Evolutionary conservation across 495 filamentous ascomycete species (phyloP), one percentile per base, ranked within the genome.

Genomic region (Neurospora sp.): DNA sequence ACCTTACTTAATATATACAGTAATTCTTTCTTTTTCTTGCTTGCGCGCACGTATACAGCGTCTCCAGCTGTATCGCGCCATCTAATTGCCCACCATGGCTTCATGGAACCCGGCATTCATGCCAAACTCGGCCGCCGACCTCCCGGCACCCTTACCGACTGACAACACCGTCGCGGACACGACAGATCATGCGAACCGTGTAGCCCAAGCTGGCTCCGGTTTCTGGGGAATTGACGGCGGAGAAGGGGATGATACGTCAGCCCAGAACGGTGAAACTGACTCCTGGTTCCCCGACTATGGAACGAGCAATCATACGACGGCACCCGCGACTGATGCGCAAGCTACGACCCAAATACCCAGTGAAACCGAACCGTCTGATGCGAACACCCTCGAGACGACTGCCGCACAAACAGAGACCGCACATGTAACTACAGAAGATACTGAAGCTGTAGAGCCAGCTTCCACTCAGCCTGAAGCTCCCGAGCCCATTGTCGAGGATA

Each of bases 81-180:
- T 75, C 75, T 77, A 79, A 77, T 78, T 79, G 72, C 76, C 79
- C 71, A 77, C 75, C 76, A 84, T 85, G 82, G 79, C 85, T 73
- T 84, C 85, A 72, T 89, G 87, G 87, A 81, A 89, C 79, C 87
- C 87, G 73, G 87, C 87, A 35, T 81, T 85, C 77, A 86, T 85
- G 86, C 87, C 87, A 72, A 82, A 88, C 73, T 81, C 81, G 72
- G 74, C 73, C 74, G 78, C 73, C 72, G 78, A 77, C 39, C 71
- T 75, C 18, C 71, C 72, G 20, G 38, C 75, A 66, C 78, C 54
- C 54, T 66, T 66, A 35, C 54, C 54, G 54, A 66, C 54, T 66
- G 54, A 66, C 7, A 7, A 66, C 23, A 4, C 54, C 54, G 27
- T 66, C 27, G 54, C 27, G 12, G 54, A 10, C 54, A 66, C 54